A percentile compares a stretch with the other conserved stretches of the same genome.
phyloP scores from a whole-genome alignment of 164 flowering plant genomes.

The Piper longum region DNA sequence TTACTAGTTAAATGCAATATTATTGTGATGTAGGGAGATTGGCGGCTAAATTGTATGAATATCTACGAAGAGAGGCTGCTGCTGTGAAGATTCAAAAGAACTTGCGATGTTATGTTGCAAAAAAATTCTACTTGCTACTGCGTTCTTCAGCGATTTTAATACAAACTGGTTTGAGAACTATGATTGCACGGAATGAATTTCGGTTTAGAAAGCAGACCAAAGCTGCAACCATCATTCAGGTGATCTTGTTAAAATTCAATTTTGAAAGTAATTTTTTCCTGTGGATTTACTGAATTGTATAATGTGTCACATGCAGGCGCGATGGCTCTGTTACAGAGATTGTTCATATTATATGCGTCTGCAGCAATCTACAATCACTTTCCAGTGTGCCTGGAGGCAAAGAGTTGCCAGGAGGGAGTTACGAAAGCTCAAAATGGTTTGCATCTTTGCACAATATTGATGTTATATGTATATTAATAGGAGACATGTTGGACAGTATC shows the following conservation, averaged over 20 bases:
- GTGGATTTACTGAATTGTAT: background rate
- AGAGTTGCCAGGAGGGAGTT: slow-evolving; percentile 86
- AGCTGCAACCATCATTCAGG: slow-evolving; percentile 80
- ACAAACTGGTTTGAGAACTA: slow-evolving; percentile 87
- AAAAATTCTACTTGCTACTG: slow-evolving; percentile 35
- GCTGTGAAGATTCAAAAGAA: slow-evolving; percentile 77
- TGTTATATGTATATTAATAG: background rate
- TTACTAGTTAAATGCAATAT: background rate
- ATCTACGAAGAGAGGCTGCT: slow-evolving; percentile 67
- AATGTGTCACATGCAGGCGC: slow-evolving; percentile 42
- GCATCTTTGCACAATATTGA: slow-evolving; percentile 5
- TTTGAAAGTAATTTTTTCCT: background rate
- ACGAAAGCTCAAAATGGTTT: slow-evolving; percentile 80
- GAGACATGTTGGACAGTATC: background rate
- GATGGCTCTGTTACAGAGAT: slow-evolving; percentile 51
- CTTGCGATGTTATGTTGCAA: slow-evolving; percentile 39
- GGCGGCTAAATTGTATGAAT: slow-evolving; percentile 62
- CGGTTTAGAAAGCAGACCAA: slow-evolving; percentile 81
- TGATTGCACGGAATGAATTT: slow-evolving; percentile 86
- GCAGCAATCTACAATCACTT: slow-evolving; percentile 53
- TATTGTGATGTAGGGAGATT: slow-evolving; percentile 31
- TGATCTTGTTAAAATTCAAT: slow-evolving; percentile 7
- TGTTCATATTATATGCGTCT: slow-evolving; percentile 67
- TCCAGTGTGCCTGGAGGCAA: slow-evolving; percentile 94
- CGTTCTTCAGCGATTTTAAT: slow-evolving; percentile 50